Percentiles rank a stretch among this genome's conserved stretches.
Conservation (phyloP, 1,284 basidiomycete species). For the Pulveroboletus sp. region DNA sequence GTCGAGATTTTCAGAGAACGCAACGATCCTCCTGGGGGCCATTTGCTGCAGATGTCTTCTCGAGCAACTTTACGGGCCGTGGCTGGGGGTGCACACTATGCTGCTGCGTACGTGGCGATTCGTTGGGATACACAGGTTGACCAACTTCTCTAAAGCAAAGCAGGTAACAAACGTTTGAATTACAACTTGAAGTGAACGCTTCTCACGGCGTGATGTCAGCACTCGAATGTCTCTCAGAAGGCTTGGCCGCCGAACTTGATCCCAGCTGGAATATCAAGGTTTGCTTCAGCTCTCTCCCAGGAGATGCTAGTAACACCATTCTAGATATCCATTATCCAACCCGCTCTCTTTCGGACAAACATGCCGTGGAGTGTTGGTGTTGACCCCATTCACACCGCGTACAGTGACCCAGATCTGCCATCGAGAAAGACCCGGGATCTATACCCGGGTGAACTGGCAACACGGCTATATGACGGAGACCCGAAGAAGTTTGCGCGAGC, state of each 20-base stretch:
- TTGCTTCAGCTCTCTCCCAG: background rate
- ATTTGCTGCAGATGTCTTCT: constrained; percentile 32
- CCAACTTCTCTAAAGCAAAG: constrained; percentile 24
- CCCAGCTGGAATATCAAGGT: constrained; percentile 36
- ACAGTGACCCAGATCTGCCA: constrained; percentile 20
- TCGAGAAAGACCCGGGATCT: constrained; percentile 17
- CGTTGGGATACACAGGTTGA: background rate
- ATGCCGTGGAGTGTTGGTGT: constrained; percentile 2
- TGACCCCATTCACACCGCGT: constrained; percentile 26
- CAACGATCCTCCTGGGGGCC: constrained; percentile 39
- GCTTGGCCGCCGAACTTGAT: constrained; percentile 29
- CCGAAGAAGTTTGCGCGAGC: constrained; percentile 25
- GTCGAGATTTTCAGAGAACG: constrained; percentile 40
- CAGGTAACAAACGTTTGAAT: constrained; percentile 19
- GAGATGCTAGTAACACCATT: background rate
- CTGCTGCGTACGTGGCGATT: constrained; percentile 30
- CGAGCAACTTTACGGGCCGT: constrained; percentile 10
- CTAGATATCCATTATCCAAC: constrained; percentile 33
- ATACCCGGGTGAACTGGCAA: constrained; percentile 11
- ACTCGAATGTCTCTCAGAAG: constrained; percentile 32
- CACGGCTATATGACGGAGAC: constrained; percentile 19
- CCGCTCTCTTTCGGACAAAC: constrained; percentile 30
- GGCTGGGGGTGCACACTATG: constrained; percentile 28
- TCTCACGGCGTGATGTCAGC: constrained; percentile 24
- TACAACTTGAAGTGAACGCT: too few relatives aligned